These are phyloP conservation scores for Linum trigynum DNA, from an alignment of 345 rosid genomes.

Conservation along the genomic window DNA sequence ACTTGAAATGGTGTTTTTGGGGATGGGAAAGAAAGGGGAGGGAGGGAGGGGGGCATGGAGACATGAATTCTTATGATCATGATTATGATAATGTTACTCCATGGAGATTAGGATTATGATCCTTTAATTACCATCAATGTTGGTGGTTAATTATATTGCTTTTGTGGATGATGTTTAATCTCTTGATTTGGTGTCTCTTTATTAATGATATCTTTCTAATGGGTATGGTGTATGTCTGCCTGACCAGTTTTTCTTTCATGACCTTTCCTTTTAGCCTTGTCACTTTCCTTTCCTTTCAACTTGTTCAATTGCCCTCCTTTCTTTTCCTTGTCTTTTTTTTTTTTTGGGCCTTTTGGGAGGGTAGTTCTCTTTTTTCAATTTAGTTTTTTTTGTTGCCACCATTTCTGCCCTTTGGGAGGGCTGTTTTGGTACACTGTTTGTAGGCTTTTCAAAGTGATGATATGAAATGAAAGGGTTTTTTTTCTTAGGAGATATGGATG, in stretches of 20 bases:
- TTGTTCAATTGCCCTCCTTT: not conserved
- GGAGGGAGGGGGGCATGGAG: too few species aligned
- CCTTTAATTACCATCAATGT: too few species aligned
- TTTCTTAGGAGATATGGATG: constrained; percentile 28
- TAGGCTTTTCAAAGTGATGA: constrained; percentile 30
- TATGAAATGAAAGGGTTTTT: constrained; percentile 22
- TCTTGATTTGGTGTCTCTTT: constrained; percentile 1
- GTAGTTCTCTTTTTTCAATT: too few species aligned
- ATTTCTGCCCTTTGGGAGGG: too few species aligned
- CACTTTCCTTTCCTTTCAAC: not conserved
- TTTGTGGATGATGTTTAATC: not conserved
- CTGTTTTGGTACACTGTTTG: constrained; percentile 13
- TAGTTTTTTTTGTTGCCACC: too few species aligned
- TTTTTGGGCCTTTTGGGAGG: not conserved
- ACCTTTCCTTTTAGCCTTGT: constrained; percentile 1
- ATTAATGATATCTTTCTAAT: not conserved
- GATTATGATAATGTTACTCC: too few species aligned
- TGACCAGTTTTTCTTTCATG: constrained; percentile 8
- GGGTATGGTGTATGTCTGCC: constrained; percentile 13
- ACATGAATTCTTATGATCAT: too few species aligned
- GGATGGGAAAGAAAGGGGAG: not conserved
- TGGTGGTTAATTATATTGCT: not conserved
- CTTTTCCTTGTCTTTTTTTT: constrained; percentile 5
- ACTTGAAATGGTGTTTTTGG: too few species aligned
- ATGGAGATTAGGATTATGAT: too few species aligned